A percentile compares a stretch with the other conserved stretches of the same genome.
Evolutionary conservation across 2,329 filamentous ascomycete species (phyloP).

Genomic region (Daldinia sp.): DNA sequence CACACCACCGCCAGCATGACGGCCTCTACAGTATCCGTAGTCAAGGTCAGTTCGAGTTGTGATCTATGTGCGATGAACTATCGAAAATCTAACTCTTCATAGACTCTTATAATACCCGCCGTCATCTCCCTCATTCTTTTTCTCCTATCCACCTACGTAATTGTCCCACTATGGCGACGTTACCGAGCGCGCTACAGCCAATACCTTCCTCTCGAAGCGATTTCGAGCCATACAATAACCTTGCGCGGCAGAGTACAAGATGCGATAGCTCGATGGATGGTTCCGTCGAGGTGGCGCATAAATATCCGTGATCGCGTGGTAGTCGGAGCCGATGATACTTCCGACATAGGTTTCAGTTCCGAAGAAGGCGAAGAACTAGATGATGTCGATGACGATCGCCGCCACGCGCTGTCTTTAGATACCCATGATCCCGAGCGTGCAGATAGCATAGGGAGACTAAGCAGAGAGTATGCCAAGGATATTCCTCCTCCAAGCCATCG

Average conservation of each 20-base stretch:
- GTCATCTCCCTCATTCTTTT: conserved; percentile 75
- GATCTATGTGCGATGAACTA: background rate
- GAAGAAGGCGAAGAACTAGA: conserved; percentile 76
- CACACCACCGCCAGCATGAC: conserved; percentile 40
- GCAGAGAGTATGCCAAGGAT: conserved; percentile 68
- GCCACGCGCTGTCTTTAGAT: conserved; percentile 53
- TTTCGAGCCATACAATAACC: conserved; percentile 65
- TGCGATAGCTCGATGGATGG: conserved; percentile 50
- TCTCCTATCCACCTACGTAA: conserved; percentile 68
- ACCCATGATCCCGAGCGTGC: conserved; percentile 47
- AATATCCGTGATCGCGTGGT: conserved; percentile 52
- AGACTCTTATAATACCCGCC: conserved; percentile 77
- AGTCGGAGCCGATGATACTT: conserved; percentile 49
- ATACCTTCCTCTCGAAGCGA: conserved; percentile 74
- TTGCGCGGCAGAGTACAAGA: conserved; percentile 61
- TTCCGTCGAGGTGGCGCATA: conserved; percentile 60
- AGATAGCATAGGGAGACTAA: conserved; percentile 69
- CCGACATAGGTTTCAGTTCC: conserved; percentile 64
- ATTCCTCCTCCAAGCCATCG: background rate
- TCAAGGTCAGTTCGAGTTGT: conserved; percentile 48
- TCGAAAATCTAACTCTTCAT: conserved; percentile 12
- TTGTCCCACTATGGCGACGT: conserved; percentile 73
- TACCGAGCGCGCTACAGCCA: conserved; percentile 76
- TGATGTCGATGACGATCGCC: conserved; percentile 61
- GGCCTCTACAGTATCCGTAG: conserved; percentile 49